Evolutionary conservation across 805 yeast species (phyloP).

Genomic region (Saccharomycopsis fermentans): DNA sequence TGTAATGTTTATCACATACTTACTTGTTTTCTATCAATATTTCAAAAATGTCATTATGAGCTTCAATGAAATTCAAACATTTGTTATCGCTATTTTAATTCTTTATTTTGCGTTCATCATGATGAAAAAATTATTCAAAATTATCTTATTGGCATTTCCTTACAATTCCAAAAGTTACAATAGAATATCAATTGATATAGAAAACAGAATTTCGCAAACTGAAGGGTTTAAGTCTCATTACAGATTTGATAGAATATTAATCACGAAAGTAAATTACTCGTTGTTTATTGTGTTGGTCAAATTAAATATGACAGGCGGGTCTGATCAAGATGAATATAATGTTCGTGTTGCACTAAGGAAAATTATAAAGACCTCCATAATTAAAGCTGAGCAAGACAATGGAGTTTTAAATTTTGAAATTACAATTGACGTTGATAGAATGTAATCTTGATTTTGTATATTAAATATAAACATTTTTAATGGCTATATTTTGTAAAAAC

Average conservation of each 20-base stretch:
- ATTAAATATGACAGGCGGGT: constrained; percentile 55
- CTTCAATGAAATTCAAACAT: constrained; percentile 34
- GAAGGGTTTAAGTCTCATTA: constrained; percentile 44
- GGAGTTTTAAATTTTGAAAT: constrained; percentile 28
- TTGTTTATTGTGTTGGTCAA: constrained; percentile 47
- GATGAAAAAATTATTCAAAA: constrained; percentile 41
- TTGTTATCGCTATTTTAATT: constrained; percentile 35
- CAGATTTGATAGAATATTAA: constrained; percentile 34
- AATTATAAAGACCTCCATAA: constrained; percentile 30
- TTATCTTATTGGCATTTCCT: constrained; percentile 46
- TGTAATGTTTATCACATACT: constrained; percentile 31
- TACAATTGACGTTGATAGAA: constrained; percentile 34
- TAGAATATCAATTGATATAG: constrained; percentile 29
- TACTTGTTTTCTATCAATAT: constrained; percentile 31
- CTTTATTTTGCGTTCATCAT: constrained; percentile 43
- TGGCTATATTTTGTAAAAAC: too few species aligned
- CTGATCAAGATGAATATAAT: constrained; percentile 56
- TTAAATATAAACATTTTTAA: not conserved
- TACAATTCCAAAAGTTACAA: constrained; percentile 31
- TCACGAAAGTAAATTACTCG: constrained; percentile 55
- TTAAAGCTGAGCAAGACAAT: constrained; percentile 16
- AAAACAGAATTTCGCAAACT: constrained; percentile 36
- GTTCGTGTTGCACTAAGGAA: constrained; percentile 41
- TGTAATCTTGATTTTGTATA: constrained; percentile 17
- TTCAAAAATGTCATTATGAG: constrained; percentile 17